Base-by-base conservation (phyloP, 2,329 filamentous ascomycete genomes). In the Neocucurbitaria cava region DNA sequence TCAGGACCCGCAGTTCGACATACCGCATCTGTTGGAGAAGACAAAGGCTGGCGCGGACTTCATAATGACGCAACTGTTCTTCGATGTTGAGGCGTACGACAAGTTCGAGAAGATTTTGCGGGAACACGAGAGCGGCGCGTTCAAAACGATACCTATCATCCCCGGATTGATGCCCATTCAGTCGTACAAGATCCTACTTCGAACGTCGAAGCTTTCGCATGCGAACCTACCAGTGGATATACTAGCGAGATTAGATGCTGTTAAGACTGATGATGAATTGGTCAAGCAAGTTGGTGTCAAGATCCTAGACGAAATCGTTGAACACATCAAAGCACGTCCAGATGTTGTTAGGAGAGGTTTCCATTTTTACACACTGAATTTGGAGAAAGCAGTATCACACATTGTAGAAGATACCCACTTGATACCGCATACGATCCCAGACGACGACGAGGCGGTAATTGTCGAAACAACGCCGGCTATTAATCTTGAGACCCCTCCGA, bases 11-110 rank as follows among this genome's bases (percentile, higher is more conserved):
- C 73, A 76, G 49, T 78, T 80, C 48, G 95, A 99, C 77, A 78
- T 99, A 54, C 91, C 93, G 0, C 96, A 90, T 69, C 82, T 99
- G 49, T 86, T 96, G 10, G 92, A 96, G 64, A 99, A 99, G 82
- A 89, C 89, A 0, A 83, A 89, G 65, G 95, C 95, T 3, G 95
- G 95, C 1, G 95, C 93, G 46, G 93, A 98, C 77, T 99, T 99
- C 72, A 90, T 99, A 77, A 96, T 99, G 91, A 98, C 95, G 0
- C 95, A 99, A 76, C 83, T 99, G 8, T 98, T 97, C 77, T 99
- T 96, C 76, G 92, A 98, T 71, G 84, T 92, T 21, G 83, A 90
- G 3, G 91, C 91, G 17, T 99, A 96, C 72, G 84, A 88, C 50
- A 81, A 81, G 30, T 98, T 96, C 70, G 94, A 98, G 78, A 83